A percentile compares a stretch with the other conserved stretches of the same genome.
Conservation (phyloP, 805 yeast species). For the Lachancea cidri region DNA sequence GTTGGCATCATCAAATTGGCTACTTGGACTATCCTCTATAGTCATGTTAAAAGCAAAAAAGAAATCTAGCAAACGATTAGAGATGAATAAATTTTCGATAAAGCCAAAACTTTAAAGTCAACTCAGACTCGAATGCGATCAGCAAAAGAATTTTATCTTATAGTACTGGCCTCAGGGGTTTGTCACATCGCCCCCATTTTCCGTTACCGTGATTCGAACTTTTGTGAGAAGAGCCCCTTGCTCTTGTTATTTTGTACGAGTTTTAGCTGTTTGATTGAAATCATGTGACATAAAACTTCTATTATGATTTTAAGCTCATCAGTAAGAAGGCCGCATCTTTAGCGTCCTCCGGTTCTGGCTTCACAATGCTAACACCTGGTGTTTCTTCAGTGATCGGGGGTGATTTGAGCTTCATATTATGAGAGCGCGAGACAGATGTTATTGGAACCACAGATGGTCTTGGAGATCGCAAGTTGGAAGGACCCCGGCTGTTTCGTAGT, state of each 20-base stretch:
- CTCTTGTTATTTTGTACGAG: not conserved
- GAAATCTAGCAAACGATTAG: not conserved
- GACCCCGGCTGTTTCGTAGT: constrained; percentile 37
- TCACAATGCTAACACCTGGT: not conserved
- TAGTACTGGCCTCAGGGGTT: not conserved
- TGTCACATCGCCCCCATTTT: not conserved
- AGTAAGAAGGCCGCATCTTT: constrained; percentile 28
- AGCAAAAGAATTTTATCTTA: not conserved
- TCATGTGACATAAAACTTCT: not conserved
- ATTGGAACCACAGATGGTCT: not conserved
- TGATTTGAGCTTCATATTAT: not conserved
- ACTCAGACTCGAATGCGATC: too few relatives aligned
- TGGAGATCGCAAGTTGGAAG: constrained; percentile 10
- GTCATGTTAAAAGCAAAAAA: constrained; percentile 12
- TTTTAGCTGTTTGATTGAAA: too few relatives aligned
- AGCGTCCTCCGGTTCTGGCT: constrained; percentile 14
- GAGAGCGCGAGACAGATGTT: not conserved
- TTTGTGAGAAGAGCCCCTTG: not conserved
- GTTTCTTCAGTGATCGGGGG: not conserved
- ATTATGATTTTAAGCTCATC: constrained; percentile 29
- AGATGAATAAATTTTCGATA: not conserved
- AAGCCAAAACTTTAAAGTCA: too few relatives aligned
- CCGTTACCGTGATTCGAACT: not conserved
- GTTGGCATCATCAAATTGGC: constrained; percentile 20
- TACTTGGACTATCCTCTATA: constrained; percentile 15